Base-by-base conservation (phyloP, 257 asterid genomes). In the Dorcoceras hygrometricum region DNA sequence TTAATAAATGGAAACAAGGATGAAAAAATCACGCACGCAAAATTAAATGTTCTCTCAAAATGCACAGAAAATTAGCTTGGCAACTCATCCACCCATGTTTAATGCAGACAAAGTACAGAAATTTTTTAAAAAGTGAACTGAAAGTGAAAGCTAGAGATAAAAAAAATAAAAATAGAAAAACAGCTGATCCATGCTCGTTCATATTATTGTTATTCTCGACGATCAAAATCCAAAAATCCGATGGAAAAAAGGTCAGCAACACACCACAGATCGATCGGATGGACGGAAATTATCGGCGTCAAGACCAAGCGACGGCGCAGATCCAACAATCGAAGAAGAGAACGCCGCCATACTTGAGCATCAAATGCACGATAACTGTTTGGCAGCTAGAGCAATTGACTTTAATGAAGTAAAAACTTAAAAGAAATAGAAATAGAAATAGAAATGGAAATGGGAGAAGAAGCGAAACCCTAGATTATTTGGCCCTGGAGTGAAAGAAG, bases 281-380 rank as follows among this genome's bases (percentile, higher is more conserved):
- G 76, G 19, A 22, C 70, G 78, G 66, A 57, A 50, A 56, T 77
- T 68, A 43, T 75, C 80, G 18, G 84, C 43, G 5, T 80, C 81
- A 19, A 70, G 53, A 65, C 80, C 78, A 29, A 85, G 84, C 0
- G 92, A 79, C 46, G 80, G 71, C 51, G 81, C 71, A 76, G 92
- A 87, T 85, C 95, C 77, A 19, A 82, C 46, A 23, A 81, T 76
- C 55, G 82, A 69, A 29, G 90, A 70, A 27, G 92, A 87, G 59
- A 78, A 82, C 20, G 89, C 84, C 95, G 18, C 23, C 18, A 59
- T 25, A 69, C 60, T 58, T 12, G 51, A 31, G 59, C 56, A 27
- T 16, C 29, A 46, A 54, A 65, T 73, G 59, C 54, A 62, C 50
- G 62, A 20, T 26, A 34, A 9, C 67, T 74, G 4, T 48, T 31